These are phyloP conservation scores for Aphanocladium album DNA, from an alignment of 2,329 filamentous ascomycete species.

Conservation along the genomic window DNA sequence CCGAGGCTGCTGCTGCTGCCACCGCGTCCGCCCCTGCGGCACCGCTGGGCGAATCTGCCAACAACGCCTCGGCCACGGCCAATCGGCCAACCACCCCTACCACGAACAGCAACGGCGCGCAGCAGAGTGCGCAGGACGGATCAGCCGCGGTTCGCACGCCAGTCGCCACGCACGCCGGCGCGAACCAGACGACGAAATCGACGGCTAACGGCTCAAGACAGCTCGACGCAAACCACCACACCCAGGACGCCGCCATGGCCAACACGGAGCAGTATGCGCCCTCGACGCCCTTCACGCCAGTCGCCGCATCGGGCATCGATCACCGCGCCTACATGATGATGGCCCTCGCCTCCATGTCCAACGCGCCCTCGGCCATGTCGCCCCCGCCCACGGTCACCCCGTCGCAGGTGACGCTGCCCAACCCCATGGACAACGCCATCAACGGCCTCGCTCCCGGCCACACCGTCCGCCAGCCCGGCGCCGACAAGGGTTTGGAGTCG, in stretches of 20 bases:
- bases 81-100: background rate
- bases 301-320: constrained; percentile 28
- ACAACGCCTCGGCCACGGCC: background rate
- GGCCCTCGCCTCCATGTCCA: constrained; percentile 37
- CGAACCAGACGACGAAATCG: background rate
- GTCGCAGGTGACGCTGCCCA: constrained; percentile 40
- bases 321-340: constrained; percentile 42
- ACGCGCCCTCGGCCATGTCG: constrained; percentile 31
- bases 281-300: constrained; percentile 29
- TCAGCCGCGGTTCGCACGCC: background rate
- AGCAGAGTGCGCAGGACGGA: background rate
- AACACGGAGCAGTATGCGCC: constrained; percentile 25
- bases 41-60: background rate
- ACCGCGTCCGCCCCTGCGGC: background rate
- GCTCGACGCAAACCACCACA: constrained; percentile 15
- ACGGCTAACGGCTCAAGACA: constrained; percentile 7
- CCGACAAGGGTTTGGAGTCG: constrained; percentile 45
- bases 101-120: background rate
- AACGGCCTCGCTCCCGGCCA: constrained; percentile 25
- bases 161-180: background rate
- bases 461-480: constrained; percentile 29
- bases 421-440: constrained; percentile 27
- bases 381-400: constrained; percentile 42
- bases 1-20: background rate
- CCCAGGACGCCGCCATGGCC: constrained; percentile 12